Conservation (phyloP, 305 asterid genomes). For the Rubia balearica region DNA sequence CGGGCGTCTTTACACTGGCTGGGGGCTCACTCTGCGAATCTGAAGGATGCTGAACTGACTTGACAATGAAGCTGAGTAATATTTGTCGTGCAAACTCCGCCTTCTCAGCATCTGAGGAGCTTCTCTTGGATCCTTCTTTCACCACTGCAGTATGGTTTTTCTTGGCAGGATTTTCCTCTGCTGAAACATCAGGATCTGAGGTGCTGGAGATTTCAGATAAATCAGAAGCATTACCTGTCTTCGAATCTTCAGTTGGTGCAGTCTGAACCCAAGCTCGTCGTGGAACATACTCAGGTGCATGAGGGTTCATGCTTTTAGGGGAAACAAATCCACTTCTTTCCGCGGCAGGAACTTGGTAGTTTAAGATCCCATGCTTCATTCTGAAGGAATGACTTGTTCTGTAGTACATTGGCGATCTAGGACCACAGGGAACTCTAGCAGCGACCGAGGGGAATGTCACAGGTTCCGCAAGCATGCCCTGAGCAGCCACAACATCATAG, state of each 20-base stretch:
- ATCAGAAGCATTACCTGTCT: conserved; percentile 30
- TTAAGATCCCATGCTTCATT: conserved; percentile 50
- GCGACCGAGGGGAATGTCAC: conserved; percentile 73
- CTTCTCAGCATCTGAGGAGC: conserved; percentile 56
- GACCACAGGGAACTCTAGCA: conserved; percentile 95
- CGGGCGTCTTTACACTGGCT: conserved; percentile 40
- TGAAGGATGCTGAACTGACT: conserved; percentile 70
- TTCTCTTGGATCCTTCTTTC: conserved; percentile 44
- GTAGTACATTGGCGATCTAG: conserved; percentile 82
- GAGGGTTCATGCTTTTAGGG: conserved; percentile 80
- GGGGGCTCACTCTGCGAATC: conserved; percentile 40
- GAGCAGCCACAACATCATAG: conserved; percentile 57
- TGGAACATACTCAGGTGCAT: conserved; percentile 96
- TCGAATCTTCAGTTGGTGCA: conserved; percentile 46
- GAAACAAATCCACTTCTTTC: conserved; percentile 39
- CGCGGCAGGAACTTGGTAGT: conserved; percentile 45
- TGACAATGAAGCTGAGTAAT: conserved; percentile 88
- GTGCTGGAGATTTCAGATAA: conserved; percentile 35
- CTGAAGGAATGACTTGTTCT: conserved; percentile 50
- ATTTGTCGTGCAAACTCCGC: conserved; percentile 94
- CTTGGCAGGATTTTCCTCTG: conserved; percentile 41
- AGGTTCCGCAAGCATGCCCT: conserved; percentile 56
- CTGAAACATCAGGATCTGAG: conserved; percentile 30
- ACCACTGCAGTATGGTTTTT: conserved; percentile 31
- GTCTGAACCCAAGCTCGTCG: conserved; percentile 50